Evolutionary conservation across 2,329 filamentous ascomycete genomes (phyloP).

Genomic region (Cercospora canescens): DNA sequence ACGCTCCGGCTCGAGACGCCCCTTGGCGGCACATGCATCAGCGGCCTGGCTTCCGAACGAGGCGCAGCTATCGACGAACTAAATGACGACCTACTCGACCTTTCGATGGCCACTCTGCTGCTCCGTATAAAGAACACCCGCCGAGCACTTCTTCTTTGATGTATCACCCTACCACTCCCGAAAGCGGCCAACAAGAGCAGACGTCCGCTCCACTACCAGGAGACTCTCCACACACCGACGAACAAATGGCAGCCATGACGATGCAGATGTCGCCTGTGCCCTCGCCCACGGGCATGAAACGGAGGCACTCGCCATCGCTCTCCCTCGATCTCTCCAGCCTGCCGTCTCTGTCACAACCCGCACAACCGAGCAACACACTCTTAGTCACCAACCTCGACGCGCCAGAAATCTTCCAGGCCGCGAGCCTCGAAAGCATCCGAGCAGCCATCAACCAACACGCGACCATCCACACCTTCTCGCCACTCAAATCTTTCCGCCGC

Average conservation of each 20-base stretch:
- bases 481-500: constrained; percentile 78
- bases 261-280: constrained; percentile 18
- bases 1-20: background rate
- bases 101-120: background rate
- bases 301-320: constrained; percentile 50
- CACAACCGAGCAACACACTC: constrained; percentile 77
- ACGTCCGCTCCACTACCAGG: background rate
- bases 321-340: constrained; percentile 73
- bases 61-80: constrained; percentile 3
- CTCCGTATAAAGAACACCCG: background rate
- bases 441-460: constrained; percentile 69
- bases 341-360: constrained; percentile 68
- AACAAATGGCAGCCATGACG: constrained; percentile 20
- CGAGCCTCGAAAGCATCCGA: constrained; percentile 73
- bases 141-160: background rate
- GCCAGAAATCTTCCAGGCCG: constrained; percentile 69
- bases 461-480: constrained; percentile 74
- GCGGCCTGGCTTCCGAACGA: background rate
- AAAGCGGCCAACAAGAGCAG: background rate
- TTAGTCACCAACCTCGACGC: constrained; percentile 80
- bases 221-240: background rate
- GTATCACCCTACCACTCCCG: background rate
- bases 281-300: constrained; percentile 22
- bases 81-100: too few relatives aligned
- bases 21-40: constrained; percentile 1